These are phyloP conservation scores for Tolypocladium album DNA, from an alignment of 2,329 filamentous ascomycete species.

Conservation along the genomic window DNA sequence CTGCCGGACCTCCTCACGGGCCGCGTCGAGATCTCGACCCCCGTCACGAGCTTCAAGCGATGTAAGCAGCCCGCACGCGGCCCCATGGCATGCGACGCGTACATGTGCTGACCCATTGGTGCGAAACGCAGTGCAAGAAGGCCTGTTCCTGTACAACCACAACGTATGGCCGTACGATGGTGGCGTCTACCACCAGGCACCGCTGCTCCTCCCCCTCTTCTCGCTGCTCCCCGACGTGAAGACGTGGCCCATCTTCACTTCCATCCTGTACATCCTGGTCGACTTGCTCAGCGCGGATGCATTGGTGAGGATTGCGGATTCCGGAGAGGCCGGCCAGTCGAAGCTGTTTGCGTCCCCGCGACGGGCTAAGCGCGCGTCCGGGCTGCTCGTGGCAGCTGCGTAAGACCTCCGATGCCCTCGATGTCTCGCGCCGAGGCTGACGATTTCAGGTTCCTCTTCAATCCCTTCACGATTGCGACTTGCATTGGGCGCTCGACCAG, in stretches of 20 bases:
- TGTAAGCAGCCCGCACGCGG: constrained; percentile 40
- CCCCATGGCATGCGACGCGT: not conserved
- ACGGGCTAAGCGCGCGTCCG: constrained; percentile 63
- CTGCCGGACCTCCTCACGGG: constrained; percentile 78
- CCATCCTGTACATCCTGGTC: constrained; percentile 68
- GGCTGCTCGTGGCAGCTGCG: constrained; percentile 67
- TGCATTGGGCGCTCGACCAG: constrained; percentile 84
- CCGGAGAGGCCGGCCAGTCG: constrained; percentile 65
- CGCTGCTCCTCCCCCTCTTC: constrained; percentile 83
- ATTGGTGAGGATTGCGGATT: constrained; percentile 68
- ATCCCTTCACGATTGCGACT: constrained; percentile 84
- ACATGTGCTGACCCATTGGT: not conserved
- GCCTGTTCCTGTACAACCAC: constrained; percentile 88
- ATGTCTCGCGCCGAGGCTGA: constrained; percentile 5
- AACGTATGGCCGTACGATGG: constrained; percentile 97
- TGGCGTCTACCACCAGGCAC: constrained; percentile 73
- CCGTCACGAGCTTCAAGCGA: constrained; percentile 96
- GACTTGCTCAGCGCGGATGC: constrained; percentile 78
- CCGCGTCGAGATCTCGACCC: constrained; percentile 92
- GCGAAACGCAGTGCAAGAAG: constrained; percentile 70
- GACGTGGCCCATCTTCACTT: constrained; percentile 59
- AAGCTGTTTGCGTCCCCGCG: constrained; percentile 70
- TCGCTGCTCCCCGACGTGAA: constrained; percentile 68
- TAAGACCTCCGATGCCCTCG: constrained; percentile 28
- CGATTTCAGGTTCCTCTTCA: constrained; percentile 70